Evolutionary conservation across 1,284 basidiomycete genomes (phyloP), one percentile per base, ranked within the genome.

Genomic region (Rhodotorula sp.): DNA sequence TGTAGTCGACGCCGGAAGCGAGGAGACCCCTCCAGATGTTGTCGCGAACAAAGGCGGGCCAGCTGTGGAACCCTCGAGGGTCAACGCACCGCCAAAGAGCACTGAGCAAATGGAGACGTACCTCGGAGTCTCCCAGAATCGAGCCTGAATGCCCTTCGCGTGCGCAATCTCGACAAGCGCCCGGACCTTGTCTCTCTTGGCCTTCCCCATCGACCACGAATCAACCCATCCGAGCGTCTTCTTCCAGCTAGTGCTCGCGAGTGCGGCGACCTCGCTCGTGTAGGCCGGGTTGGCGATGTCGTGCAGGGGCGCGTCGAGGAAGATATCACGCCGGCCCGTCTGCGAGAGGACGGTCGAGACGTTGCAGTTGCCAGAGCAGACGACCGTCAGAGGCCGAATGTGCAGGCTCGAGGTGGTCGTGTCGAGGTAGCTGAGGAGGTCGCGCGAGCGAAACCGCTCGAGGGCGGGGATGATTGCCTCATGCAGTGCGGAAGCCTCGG

Each of bases 81-180:
- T 7, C 44, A 14, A 8, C 4, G 8, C 4, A 5, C 41, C 9
- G 3, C 5, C 23, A 41, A 10, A 49, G 14, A 12, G 42, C 12
- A 7, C 4, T 49, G 46, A 25, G 45, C 0, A 48, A 21, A 19
- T 0, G 19, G 3, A 19, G 48, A 50, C 64, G 45, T 46, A 67
- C 71, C 34, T 55, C 4, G 77, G 71, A 8, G 77, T 75, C 14
- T 80, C 81, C 81, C 81, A 81, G 78, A 80, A 81, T 61, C 81
- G 68, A 53, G 71, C 72, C 62, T 78, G 72, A 42, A 81, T 81
- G 16, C 80, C 80, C 66, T 70, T 77, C 25, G 59, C 59, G 21
- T 71, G 70, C 44, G 53, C 53, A 4, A 23, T 21, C 27, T 78
- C 78, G 13, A 77, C 66, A n/a, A 67, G 55, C 17, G 64, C 60